Conservation (phyloP, 176 grass and related monocot species). For the Tuctoria greenei region DNA sequence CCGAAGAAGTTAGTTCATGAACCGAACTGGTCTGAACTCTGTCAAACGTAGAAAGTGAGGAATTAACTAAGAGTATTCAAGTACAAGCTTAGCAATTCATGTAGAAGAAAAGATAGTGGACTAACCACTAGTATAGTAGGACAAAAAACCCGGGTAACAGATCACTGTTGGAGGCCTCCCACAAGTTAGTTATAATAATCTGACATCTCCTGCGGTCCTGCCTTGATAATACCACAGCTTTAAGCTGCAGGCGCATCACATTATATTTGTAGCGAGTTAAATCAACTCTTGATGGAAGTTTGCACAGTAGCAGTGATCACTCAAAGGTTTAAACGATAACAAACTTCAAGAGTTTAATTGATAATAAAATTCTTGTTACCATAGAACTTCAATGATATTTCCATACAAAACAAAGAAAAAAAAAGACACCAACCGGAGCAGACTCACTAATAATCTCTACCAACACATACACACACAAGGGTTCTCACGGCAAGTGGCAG, state of each 20-base stretch:
- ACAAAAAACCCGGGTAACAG: conserved; percentile 30
- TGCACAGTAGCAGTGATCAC: neutral
- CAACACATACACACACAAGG: neutral
- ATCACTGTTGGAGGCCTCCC: conserved; percentile 24
- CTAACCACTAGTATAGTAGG: conserved; percentile 31
- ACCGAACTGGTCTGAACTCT: neutral
- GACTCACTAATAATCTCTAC: neutral
- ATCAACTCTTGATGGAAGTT: conserved; percentile 28
- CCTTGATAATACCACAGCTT: conserved; percentile 50
- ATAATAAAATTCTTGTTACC: neutral
- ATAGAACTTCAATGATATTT: conserved; percentile 8
- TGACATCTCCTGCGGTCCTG: conserved; percentile 40
- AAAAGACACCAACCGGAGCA: conserved; percentile 1
- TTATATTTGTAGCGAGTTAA: conserved; percentile 32
- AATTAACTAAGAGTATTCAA: conserved; percentile 12
- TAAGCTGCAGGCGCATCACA: conserved; percentile 56
- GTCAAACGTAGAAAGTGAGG: conserved; percentile 1
- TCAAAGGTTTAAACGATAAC: neutral
- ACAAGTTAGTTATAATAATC: conserved; percentile 31
- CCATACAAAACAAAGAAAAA: neutral
- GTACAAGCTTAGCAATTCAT: conserved; percentile 1
- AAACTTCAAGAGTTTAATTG: no score
- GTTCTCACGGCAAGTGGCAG: neutral
- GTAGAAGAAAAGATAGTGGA: conserved; percentile 36
- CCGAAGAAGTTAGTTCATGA: neutral